These are phyloP conservation scores for Lichtheimia ornata DNA, from an alignment of 371 early-diverging fungal genomes.

Conservation along the genomic window DNA sequence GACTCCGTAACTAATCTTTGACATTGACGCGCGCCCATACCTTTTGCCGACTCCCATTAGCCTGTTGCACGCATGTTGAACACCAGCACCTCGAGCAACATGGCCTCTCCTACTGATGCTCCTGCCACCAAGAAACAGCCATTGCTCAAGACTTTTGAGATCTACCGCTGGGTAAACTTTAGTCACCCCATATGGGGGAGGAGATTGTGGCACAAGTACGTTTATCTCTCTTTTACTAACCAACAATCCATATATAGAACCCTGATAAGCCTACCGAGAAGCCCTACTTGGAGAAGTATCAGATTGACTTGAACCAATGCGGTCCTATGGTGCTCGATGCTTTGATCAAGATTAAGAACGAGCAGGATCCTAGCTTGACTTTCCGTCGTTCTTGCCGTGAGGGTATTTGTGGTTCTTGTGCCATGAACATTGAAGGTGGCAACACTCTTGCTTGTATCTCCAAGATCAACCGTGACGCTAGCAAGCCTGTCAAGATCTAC, in stretches of 20 bases:
- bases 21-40: neutral
- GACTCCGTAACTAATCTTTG: neutral
- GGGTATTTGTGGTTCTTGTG: conserved; percentile 94
- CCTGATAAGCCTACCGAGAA: conserved; percentile 90
- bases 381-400: conserved; percentile 82
- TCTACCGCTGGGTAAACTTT: conserved; percentile 79
- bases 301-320: conserved; percentile 86
- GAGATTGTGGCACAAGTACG: conserved; percentile 1
- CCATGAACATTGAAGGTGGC: conserved; percentile 95
- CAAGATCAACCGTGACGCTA: conserved; percentile 76
- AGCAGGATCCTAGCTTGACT: conserved; percentile 90
- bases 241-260: conserved; percentile 49
- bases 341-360: conserved; percentile 94
- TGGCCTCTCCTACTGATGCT: conserved; percentile 34
- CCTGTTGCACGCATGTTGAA: conserved; percentile 43
- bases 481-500: conserved; percentile 82
- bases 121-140: conserved; percentile 48
- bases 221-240: neutral
- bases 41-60: conserved; percentile 14
- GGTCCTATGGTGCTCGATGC: conserved; percentile 97
- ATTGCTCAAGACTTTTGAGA: conserved; percentile 74
- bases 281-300: conserved; percentile 86
- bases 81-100: conserved; percentile 32
- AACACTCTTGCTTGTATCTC: conserved; percentile 94
- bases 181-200: neutral